Base-by-base conservation (phyloP, 116 monocot genomes). In the Posidonia oceanica region DNA sequence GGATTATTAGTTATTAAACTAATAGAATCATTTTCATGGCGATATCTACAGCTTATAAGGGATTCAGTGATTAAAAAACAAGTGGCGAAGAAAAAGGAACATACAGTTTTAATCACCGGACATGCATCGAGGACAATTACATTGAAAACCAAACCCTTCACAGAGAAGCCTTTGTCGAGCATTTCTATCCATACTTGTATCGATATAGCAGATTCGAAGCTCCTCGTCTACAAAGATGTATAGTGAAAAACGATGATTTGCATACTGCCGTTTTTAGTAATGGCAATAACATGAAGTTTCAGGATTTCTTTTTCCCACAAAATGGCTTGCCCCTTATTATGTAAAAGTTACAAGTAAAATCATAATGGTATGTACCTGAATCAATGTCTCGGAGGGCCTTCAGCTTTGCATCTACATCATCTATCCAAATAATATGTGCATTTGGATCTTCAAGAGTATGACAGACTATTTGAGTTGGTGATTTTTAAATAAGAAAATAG, bases 121-220 rank as follows among this genome's bases (percentile, higher is more conserved):
- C 15, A 74, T 52, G 74, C 94, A 94, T 41, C 94, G 76, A 63
- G 64, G 70, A 65, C 94, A 94, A 41, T 51, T 54, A 58, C 94
- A 94, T 7, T 81, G 74, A 70, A 94, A 94, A 41, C 94, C 91
- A 76, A 87, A 94, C 2, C 94, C 94, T 70, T 91, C 72, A 39
- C 70, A 70, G 54, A 94, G 94, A 73, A 94, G 52, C 22, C 69
- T 74, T 75, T 83, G 90, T 0, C 94, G 82, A 73, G 91, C 94
- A n/a, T 83, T 63, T 16, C 38, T 39, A 60, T 80, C 84, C 91
- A 94, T 84, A 75, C 94, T 94, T 22, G 88, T 77, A 76, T 94
- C 94, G 15, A 94, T 85, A 54, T 94, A 94, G 78, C 91, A 94
- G 52, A 94, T 91, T 18, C 86, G 68, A 57, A 94, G 84, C 72